Base-by-base conservation (phyloP, 305 asterid species). In the Fraxinus baroniana region DNA sequence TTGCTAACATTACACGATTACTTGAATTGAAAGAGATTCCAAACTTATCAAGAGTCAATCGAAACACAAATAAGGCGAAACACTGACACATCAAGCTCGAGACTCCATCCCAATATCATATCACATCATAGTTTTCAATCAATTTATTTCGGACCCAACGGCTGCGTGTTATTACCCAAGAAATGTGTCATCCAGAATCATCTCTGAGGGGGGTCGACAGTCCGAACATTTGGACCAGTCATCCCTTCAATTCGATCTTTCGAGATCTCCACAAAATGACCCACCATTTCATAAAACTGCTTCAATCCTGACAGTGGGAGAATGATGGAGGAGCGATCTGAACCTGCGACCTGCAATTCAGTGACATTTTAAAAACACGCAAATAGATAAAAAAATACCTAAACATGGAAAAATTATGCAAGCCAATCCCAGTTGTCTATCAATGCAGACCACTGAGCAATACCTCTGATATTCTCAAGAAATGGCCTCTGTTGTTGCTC, bases 241-340 rank as follows among this genome's bases (percentile, higher is more conserved):
- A 90, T 89, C 74, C 97, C 98, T 87, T 94, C 97, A 37, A 93
- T 88, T 84, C 93, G 91, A 85, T 94, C 99, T 85, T 95, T 95
- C 1, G 95, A 91, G 74, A 95, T 89, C 86, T 94, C 99, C 90
- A 94, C 95, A 84, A 95, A 95, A 85, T 95, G 99, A 70, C 99
- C 97, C 81, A 95, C 93, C 97, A 92, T 94, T 88, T 95, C 98
- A 87, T 95, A 82, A 82, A 94, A 94, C 87, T 94, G 98, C 83
- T 92, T 95, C 86, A 95, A 91, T 62, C 98, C 98, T 20, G 98
- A 95, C 82, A 95, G 88, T 4, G 98, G 99, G 87, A 95, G 96
- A 78, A 95, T 95, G 87, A 95, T 95, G 81, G 99, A 95, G 35
- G 99, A 92, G 37, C 99, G 97, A 74, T 95, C 99, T n/a, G 99